Evolutionary conservation across 2,329 filamentous ascomycete species (phyloP).

Genomic region (Penicillium corylophilum): DNA sequence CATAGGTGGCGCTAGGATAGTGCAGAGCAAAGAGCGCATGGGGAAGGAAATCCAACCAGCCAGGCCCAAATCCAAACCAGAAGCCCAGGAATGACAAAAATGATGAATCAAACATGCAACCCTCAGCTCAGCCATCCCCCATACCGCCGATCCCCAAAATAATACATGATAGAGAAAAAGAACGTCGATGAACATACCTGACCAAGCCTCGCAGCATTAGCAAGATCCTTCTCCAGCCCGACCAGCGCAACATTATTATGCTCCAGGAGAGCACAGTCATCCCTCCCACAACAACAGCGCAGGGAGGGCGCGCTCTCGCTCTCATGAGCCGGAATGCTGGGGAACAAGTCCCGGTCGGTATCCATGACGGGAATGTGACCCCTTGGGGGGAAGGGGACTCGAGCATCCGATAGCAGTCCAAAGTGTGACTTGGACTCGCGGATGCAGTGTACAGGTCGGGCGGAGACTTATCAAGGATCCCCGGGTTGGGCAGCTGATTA

Average conservation of each 20-base stretch:
- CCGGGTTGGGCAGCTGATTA: neutral
- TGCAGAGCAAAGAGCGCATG: neutral
- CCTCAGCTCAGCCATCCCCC: conserved; percentile 13
- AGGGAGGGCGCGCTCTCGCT: conserved; percentile 28
- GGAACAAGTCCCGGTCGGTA: conserved; percentile 21
- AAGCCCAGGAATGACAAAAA: conserved; percentile 17
- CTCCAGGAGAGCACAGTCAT: conserved; percentile 74
- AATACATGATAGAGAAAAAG: conserved; percentile 4
- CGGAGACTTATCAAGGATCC: neutral
- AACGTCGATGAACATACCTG: conserved; percentile 66
- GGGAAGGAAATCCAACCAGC: conserved; percentile 6
- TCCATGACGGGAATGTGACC: conserved; percentile 35
- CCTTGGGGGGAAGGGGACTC: conserved; percentile 23
- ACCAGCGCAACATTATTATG: conserved; percentile 77
- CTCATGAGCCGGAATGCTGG: conserved; percentile 36
- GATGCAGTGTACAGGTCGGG: neutral
- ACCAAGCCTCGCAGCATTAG: conserved; percentile 80
- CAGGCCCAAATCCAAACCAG: neutral
- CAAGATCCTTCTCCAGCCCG: conserved; percentile 82
- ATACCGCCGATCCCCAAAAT: neutral
- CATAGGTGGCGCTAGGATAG: neutral
- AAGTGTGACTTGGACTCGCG: neutral
- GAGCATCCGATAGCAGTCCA: conserved; percentile 20
- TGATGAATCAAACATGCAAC: conserved; percentile 23
- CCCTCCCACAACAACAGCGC: conserved; percentile 80